A percentile compares a stretch with the other conserved stretches of the same genome.
phyloP scores from a whole-genome alignment of 176 grass and related monocot species.

The barley (Hordeum vulgare) region MorexV3_pseudomolecules_assembly NC_058521.1:557873264-557873763 shows the following conservation, averaged over 20 bases:
- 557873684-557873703: constrained; percentile 44
- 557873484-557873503: not conserved
- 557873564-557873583: constrained; percentile 71
- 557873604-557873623: constrained; percentile 60
- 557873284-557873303: constrained; percentile 98
- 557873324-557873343: constrained; percentile 83
- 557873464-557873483: not conserved
- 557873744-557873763: constrained; percentile 35
- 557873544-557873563: constrained; percentile 72
- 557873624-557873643: constrained; percentile 87
- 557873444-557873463: not conserved
- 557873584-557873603: constrained; percentile 57
- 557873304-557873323: constrained; percentile 98
- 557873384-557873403: constrained; percentile 97
- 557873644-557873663: constrained; percentile 44
- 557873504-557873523: constrained; percentile 55
- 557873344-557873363: constrained; percentile 95
- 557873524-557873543: constrained; percentile 75
- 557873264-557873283: constrained; percentile 91
- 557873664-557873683: not conserved
- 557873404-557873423: constrained; percentile 34
- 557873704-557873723: constrained; percentile 45
- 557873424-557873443: not conserved
- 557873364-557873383: constrained; percentile 77
- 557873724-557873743: constrained; percentile 39